Base-by-base conservation (phyloP, 176 grass and related monocot genomes). In the Avena eriantha region DNA sequence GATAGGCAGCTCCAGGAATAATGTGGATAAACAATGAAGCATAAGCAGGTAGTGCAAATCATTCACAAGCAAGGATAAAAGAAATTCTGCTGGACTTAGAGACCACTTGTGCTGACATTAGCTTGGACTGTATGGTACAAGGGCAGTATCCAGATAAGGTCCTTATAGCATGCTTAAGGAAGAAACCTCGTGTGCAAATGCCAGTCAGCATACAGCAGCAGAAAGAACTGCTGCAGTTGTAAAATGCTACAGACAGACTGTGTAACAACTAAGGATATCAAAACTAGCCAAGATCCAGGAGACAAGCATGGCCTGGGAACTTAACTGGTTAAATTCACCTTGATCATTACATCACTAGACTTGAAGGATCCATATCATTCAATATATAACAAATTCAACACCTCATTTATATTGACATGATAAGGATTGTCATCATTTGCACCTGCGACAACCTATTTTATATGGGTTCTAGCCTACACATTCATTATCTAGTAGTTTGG, bases 21-120 rank as follows among this genome's bases (percentile, higher is more conserved):
- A 33, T 78, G 19, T 8, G 2, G 19, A 31, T 53, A 87, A 84
- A 75, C 26, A 83, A 68, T 59, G 0, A 80, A 76, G 56, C 10
- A 18, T 12, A 45, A 12, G 71, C 8, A 77, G 31, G 57, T 22
- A 69, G 29, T 29, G 29, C 48, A 67, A 69, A 41, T 51, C 17
- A 26, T 55, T 45, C 54, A 83, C 41, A 59, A 21, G 18, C 68
- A 29, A 84, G 8, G 17, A 26, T 49, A 45, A 31, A 47, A 60
- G 56, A 22, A 53, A 18, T 24, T 23, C 17, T 59, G 33, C 77
- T 76, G 7, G 24, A 16, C 8, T 26, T 76, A 15, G 34, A 77
- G 6, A 14, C 16, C 53, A 8, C 54, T 80, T 74, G 4, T 67
- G 8, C 23, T 19, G 17, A 68, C 36, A 36, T 78, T 85, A 41